Evolutionary conservation across 495 filamentous ascomycete genomes (phyloP).

Genomic region (Aspergillus indologenus): DNA sequence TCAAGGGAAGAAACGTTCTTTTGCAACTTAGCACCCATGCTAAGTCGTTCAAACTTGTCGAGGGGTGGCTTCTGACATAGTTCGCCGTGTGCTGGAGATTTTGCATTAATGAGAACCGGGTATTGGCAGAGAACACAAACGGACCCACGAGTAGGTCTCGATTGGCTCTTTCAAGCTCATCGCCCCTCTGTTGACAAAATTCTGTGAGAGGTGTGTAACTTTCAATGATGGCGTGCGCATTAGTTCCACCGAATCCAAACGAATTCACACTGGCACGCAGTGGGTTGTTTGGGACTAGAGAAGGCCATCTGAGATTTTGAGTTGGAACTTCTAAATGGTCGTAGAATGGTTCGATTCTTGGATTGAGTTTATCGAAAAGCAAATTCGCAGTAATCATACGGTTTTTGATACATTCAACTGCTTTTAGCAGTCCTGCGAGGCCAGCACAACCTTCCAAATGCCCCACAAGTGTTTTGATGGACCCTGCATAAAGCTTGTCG

Average conservation of each 20-base stretch:
- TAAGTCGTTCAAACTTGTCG: not conserved
- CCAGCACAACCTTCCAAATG: constrained; percentile 59
- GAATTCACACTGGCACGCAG: constrained; percentile 36
- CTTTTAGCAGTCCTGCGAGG: constrained; percentile 45
- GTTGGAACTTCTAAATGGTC: constrained; percentile 33
- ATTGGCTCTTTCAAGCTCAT: constrained; percentile 24
- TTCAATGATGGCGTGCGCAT: constrained; percentile 62
- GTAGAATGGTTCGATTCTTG: constrained; percentile 32
- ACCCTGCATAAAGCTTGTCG: constrained; percentile 24
- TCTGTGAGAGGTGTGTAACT: constrained; percentile 8
- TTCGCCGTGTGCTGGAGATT: not conserved
- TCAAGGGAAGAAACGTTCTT: not conserved
- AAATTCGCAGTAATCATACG: constrained; percentile 55
- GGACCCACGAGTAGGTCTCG: too few relatives aligned
- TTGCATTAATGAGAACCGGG: constrained; percentile 7
- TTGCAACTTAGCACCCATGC: not conserved
- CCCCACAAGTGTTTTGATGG: constrained; percentile 51
- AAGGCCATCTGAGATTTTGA: constrained; percentile 17
- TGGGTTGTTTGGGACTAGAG: not conserved
- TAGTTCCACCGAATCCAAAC: constrained; percentile 65
- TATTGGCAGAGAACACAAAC: constrained; percentile 17
- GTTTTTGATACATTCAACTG: constrained; percentile 45
- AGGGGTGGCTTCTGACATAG: not conserved
- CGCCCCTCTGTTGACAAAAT: too few relatives aligned
- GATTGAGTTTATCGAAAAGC: constrained; percentile 51